Percentiles rank a stretch among this genome's conserved stretches.
These are phyloP conservation scores for Lophium mytilinum DNA, from an alignment of 495 filamentous ascomycete genomes.

Conservation along the genomic window DNA sequence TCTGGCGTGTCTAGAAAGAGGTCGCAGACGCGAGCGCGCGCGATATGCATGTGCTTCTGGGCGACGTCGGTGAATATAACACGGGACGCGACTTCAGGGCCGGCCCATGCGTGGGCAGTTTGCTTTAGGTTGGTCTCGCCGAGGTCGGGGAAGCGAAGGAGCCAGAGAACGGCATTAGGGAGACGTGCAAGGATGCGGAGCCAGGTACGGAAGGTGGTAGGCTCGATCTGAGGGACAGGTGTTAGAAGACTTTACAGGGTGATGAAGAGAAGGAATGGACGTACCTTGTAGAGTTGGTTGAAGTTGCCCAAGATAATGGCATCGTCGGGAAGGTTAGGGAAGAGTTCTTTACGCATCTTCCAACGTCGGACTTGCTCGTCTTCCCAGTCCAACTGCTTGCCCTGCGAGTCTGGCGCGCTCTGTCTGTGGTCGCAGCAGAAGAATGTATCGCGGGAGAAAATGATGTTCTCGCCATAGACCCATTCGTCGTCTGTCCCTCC, in stretches of 20 bases:
- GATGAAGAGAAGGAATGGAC: slow-evolving; percentile 10
- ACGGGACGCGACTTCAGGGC: slow-evolving; percentile 76
- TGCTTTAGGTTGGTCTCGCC: slow-evolving; percentile 78
- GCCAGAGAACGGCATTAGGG: slow-evolving; percentile 88
- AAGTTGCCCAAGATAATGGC: slow-evolving; percentile 94
- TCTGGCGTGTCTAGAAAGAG: slow-evolving; percentile 96
- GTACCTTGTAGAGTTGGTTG: slow-evolving; percentile 98
- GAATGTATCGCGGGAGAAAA: slow-evolving; percentile 91
- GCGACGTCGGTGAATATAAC: slow-evolving; percentile 96
- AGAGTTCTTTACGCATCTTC: slow-evolving; percentile 92
- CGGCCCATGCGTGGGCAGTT: slow-evolving; percentile 77
- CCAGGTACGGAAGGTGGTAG: slow-evolving; percentile 94
- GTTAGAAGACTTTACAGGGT: slow-evolving; percentile 1
- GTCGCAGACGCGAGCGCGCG: slow-evolving; percentile 83
- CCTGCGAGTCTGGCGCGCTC: slow-evolving; percentile 70
- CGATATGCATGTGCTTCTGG: slow-evolving; percentile 90
- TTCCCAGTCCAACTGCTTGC: slow-evolving; percentile 63
- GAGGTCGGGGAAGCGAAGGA: slow-evolving; percentile 90
- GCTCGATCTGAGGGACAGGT: slow-evolving; percentile 66
- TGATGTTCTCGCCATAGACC: slow-evolving; percentile 96
- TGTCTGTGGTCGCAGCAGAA: slow-evolving; percentile 98
- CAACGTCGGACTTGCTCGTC: slow-evolving; percentile 78
- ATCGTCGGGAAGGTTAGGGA: slow-evolving; percentile 75
- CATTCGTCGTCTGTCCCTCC: slow-evolving; percentile 60
- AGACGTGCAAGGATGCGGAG: slow-evolving; percentile 81